Evolutionary conservation across 768 basidiomycete species (phyloP), one percentile per base, ranked within the genome.

Genomic region (Naematelia encephala): DNA sequence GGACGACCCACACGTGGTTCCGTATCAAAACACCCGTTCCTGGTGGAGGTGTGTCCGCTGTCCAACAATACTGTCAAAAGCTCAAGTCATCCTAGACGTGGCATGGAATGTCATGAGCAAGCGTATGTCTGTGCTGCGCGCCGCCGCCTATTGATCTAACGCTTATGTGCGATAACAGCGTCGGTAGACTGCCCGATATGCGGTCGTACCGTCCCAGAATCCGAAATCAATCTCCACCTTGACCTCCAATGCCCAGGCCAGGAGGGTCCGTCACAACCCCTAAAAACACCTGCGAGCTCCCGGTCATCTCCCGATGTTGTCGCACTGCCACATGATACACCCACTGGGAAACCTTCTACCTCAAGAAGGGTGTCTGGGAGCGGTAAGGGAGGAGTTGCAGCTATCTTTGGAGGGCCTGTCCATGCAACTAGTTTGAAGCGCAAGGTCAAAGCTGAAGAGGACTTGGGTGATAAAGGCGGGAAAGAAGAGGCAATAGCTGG

Each of bases 221-320:
- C 44, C 0, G 66, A 70, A 13, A 73, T 73, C 58, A 73, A 73
- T 56, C 66, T 67, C 12, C 71, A 73, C 43, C 57, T 73, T 8
- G 71, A 73, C 57, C 49, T 68, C 3, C 64, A 63, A 50, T 73
- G 71, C 49, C 56, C 51, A 23, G 61, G 64, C 23, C 57, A 51
- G 2, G 61, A 59, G 2, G 44, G 56, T 1, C 47, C 60, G 4
- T 55, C 60, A n/a, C 44, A 43, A 26, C 14, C 49, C 5, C 22
- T 51, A 10, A 51, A 51, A 13, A 47, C 57, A 30, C 39, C 46
- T 13, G 34, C 27, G 30, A 8, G 27, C 28, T 25, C 30, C 43
- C 5, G 44, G n/a, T 28, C 4, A 29, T 19, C 58, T 12, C n/a
- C 51, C 30, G 39, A 5, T 1, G 23, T 26, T 27, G 2, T 22